Conservation (phyloP, 805 yeast genomes). For the Candida ortonii region DNA sequence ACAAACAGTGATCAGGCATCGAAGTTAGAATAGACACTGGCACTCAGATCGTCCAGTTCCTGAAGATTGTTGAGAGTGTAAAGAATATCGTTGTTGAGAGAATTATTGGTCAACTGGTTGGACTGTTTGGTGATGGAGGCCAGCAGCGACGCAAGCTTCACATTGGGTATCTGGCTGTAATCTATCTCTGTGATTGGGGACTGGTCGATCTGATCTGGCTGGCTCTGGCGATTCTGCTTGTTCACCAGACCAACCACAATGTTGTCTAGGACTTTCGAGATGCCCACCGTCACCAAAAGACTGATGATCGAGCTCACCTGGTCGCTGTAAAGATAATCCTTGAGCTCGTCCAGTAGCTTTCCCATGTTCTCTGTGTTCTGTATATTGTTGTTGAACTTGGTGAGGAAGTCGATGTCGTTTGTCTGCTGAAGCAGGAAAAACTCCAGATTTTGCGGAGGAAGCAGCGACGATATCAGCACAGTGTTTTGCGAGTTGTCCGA, state of each 20-base stretch:
- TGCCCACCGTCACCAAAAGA: conserved; percentile 41
- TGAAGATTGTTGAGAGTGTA: conserved; percentile 46
- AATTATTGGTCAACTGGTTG: conserved; percentile 32
- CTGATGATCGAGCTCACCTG: conserved; percentile 33
- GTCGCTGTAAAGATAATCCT: conserved; percentile 27
- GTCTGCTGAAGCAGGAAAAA: conserved; percentile 55
- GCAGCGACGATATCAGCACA: conserved; percentile 33
- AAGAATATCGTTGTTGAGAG: conserved; percentile 31
- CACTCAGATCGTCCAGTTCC: conserved; percentile 83
- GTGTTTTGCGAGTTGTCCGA: conserved; percentile 5
- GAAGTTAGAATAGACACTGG: conserved; percentile 84
- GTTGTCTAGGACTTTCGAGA: conserved; percentile 47
- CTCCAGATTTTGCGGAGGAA: conserved; percentile 54
- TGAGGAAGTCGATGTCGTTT: conserved; percentile 39
- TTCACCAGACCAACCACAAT: conserved; percentile 28
- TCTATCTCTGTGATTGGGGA: conserved; percentile 3
- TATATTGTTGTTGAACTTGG: conserved; percentile 26
- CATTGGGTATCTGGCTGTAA: conserved; percentile 16
- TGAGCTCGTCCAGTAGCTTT: conserved; percentile 30
- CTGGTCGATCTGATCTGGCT: conserved; percentile 10
- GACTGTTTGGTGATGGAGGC: conserved; percentile 70
- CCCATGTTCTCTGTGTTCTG: conserved; percentile 27
- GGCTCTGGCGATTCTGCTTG: conserved; percentile 12
- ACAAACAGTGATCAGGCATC: conserved; percentile 26
- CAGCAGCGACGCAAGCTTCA: conserved; percentile 65